phyloP scores from a whole-genome alignment of 2,329 filamentous ascomycete species.

The Aciculosporium take region DNA sequence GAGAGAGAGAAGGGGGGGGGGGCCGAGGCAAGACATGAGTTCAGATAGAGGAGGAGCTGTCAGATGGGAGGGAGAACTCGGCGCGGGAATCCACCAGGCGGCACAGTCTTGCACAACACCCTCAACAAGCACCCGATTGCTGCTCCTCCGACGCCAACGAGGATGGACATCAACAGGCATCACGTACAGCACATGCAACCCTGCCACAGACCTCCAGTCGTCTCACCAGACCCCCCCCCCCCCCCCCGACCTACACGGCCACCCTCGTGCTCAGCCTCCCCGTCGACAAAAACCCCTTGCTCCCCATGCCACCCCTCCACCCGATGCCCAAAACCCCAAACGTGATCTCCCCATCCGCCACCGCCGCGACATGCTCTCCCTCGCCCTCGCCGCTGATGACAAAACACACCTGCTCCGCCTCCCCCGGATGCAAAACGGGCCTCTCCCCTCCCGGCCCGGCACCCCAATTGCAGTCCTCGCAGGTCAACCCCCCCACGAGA shows the following conservation, averaged over 20 bases:
- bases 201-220: neutral
- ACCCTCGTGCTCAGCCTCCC: conserved; percentile 55
- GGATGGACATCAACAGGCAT: no score
- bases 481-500: conserved; percentile 34
- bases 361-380: conserved; percentile 30
- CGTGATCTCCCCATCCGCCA: conserved; percentile 41
- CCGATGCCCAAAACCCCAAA: conserved; percentile 75
- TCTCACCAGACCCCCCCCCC: neutral
- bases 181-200: neutral
- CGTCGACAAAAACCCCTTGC: conserved; percentile 73
- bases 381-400: conserved; percentile 30
- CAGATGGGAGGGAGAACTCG: no score
- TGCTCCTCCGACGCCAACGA: no score
- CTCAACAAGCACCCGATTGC: no score
- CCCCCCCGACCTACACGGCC: conserved; percentile 6
- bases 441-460: conserved; percentile 24
- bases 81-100: no score
- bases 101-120: no score
- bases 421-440: conserved; percentile 46
- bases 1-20: no score
- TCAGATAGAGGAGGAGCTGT: no score
- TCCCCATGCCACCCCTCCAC: conserved; percentile 84
- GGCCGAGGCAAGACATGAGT: no score
- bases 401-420: conserved; percentile 54
- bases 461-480: conserved; percentile 44